Conservation (phyloP, 2,329 filamentous ascomycete species). For the Geosmithia flava region DNA sequence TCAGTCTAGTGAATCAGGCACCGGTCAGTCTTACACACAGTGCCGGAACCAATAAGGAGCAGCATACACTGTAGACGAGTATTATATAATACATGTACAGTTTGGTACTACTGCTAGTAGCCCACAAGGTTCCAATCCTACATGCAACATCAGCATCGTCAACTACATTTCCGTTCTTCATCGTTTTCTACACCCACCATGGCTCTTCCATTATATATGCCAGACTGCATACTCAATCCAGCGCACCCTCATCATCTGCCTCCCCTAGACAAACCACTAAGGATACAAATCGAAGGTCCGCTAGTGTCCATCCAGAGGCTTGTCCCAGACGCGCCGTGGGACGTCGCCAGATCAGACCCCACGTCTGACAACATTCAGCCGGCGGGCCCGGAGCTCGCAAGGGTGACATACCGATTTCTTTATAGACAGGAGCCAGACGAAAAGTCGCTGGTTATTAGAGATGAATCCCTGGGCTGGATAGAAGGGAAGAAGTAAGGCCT, state of each 20-base stretch:
- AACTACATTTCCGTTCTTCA: too few species aligned
- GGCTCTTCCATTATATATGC: slow-evolving; percentile 3
- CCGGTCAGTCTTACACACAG: too few species aligned
- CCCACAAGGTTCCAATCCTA: neutral
- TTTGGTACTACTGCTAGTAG: neutral
- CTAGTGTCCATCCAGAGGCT: slow-evolving; percentile 3
- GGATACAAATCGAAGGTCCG: slow-evolving; percentile 3
- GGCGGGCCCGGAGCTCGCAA: neutral
- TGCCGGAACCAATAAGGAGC: too few species aligned
- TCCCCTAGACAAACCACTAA: slow-evolving; percentile 2
- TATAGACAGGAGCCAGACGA: neutral
- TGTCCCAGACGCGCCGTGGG: slow-evolving; percentile 2
- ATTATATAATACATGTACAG: neutral
- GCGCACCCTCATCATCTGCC: slow-evolving; percentile 2
- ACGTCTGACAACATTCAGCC: neutral
- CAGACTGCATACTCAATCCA: neutral
- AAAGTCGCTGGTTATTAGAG: slow-evolving; percentile 1
- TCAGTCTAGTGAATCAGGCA: too few species aligned
- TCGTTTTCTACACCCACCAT: slow-evolving; percentile 1
- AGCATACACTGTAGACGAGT: neutral
- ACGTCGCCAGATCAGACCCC: slow-evolving; percentile 2
- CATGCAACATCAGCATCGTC: neutral
- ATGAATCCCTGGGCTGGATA: slow-evolving; percentile 4
- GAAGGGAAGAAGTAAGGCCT: slow-evolving; percentile 3
- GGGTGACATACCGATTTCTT: neutral